Base-by-base conservation (phyloP, 2,329 filamentous ascomycete species). In the Paraphaeosphaeria sporulosa region DNA sequence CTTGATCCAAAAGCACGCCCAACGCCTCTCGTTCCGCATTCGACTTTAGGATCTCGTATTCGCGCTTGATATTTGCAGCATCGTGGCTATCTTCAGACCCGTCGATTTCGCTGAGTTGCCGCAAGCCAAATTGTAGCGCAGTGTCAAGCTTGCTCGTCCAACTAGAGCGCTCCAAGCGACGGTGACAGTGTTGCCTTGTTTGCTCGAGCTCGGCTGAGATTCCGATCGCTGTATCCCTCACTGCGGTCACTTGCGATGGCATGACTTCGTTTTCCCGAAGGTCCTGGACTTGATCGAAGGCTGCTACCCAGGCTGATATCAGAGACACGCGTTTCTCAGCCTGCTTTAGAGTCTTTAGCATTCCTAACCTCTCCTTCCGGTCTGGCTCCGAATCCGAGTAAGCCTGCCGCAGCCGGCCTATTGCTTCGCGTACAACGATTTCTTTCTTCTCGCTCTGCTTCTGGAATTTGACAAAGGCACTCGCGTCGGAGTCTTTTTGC, bases 101-200 rank as follows among this genome's bases (percentile, higher is more conserved):
- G 53, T 90, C 91, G n/a, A 89, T 86, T 38, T 89, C 86, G 56
- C 86, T 85, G 36, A 99, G 85, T 70, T 96, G 93, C 62, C 88
- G 86, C 60, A 97, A 81, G 68, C 92, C 92, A 73, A 96, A 92
- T 62, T 94, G 90, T 36, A 98, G 84, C 4, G 95, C 95, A 1
- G 92, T 92, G 71, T 96, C 94, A 62, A 99, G 85, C 48, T 89
- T 87, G 54, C 92, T 89, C 64, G 97, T 93, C 95, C 95, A 99
- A 64, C 90, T 91, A 49, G 85, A 88, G 75, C 90, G 93, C 48
- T 90, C 86, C 54, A 98, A 78, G 69, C 89, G 89, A 72, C 97
- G 92, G 73, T 96, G 93, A 64, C 94, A 91, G 76, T 97, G 94
- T 65, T 97, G 92, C 62, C 94, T 85, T 77, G 93, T 97, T 68